A percentile compares a stretch with the other conserved stretches of the same genome.
phyloP scores from a whole-genome alignment of 495 filamentous ascomycete genomes.

The Penicillium soppii region DNA sequence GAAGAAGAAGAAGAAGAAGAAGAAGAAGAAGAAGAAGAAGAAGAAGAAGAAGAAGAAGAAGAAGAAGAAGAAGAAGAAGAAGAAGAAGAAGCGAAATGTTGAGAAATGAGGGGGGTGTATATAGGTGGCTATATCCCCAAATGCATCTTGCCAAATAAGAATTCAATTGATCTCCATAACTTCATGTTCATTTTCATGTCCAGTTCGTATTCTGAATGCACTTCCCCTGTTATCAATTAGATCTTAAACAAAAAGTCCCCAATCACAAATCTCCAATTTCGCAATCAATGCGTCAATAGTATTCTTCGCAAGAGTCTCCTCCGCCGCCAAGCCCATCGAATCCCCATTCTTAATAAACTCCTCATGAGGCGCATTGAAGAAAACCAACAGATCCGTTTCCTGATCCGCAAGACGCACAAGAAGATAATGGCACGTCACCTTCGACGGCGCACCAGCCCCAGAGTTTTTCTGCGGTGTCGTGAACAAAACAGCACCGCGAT shows the following conservation, averaged over 20 bases:
- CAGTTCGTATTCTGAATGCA: background rate
- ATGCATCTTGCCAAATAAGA: too few species aligned
- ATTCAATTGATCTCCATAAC: too few species aligned
- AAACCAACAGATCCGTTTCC: constrained; percentile 81
- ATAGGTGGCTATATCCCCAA: too few species aligned
- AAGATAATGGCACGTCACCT: constrained; percentile 35
- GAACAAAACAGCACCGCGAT: constrained; percentile 32
- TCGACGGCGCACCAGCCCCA: constrained; percentile 13
- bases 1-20: too few species aligned
- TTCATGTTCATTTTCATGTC: background rate
- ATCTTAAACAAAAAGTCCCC: constrained; percentile 67
- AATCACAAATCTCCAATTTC: constrained; percentile 76
- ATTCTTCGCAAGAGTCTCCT: constrained; percentile 62
- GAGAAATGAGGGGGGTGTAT: too few species aligned
- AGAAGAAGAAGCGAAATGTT: too few species aligned
- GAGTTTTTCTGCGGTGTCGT: constrained; percentile 22
- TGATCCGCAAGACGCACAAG: constrained; percentile 73
- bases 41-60: too few species aligned
- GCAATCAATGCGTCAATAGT: constrained; percentile 63
- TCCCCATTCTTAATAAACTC: constrained; percentile 55
- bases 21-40: too few species aligned
- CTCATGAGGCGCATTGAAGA: constrained; percentile 84
- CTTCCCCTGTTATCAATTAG: background rate
- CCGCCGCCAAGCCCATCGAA: constrained; percentile 42
- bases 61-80: too few species aligned